A percentile compares a stretch with the other conserved stretches of the same genome.
Conservation (phyloP, 192 early-diverging fungal species). For the Mortierella alpina region DNA sequence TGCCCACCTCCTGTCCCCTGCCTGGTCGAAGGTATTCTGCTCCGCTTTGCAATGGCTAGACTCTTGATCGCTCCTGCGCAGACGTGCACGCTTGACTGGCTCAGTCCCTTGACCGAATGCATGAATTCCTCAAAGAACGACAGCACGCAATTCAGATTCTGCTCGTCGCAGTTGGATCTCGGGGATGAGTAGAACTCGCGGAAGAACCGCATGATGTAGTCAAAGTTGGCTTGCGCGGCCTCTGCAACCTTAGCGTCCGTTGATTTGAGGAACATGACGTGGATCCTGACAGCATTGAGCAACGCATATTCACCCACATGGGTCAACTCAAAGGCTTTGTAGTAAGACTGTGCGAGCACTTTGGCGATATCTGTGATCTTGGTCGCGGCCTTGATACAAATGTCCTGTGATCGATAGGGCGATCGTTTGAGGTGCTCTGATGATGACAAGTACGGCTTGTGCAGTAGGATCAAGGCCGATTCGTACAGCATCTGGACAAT, state of each 20-base stretch:
- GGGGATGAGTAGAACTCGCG: slow-evolving; percentile 47
- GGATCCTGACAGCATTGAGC: slow-evolving; percentile 49
- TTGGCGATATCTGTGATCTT: slow-evolving; percentile 53
- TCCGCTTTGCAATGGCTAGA: slow-evolving; percentile 43
- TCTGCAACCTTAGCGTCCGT: slow-evolving; percentile 38
- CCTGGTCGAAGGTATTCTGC: slow-evolving; percentile 22
- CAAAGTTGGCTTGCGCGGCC: slow-evolving; percentile 32
- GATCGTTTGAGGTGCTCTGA: slow-evolving; percentile 50
- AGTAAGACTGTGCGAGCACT: slow-evolving; percentile 34
- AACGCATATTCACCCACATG: slow-evolving; percentile 45
- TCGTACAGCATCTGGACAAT: slow-evolving; percentile 51
- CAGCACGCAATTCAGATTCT: slow-evolving; percentile 45
- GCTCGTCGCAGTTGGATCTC: slow-evolving; percentile 39
- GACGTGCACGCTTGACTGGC: slow-evolving; percentile 40
- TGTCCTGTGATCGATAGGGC: slow-evolving; percentile 51
- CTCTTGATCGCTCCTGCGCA: slow-evolving; percentile 49
- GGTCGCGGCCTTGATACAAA: slow-evolving; percentile 50
- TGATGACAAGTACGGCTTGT: slow-evolving; percentile 44
- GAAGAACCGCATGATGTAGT: slow-evolving; percentile 52
- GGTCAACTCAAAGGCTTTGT: slow-evolving; percentile 35
- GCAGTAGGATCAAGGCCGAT: slow-evolving; percentile 41
- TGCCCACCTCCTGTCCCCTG: slow-evolving; percentile 1
- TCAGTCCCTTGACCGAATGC: slow-evolving; percentile 52
- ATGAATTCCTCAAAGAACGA: slow-evolving; percentile 55
- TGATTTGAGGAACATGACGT: slow-evolving; percentile 50